Evolutionary conservation across 1,284 basidiomycete species (phyloP).

Genomic region (Schizopora paradoxa): DNA sequence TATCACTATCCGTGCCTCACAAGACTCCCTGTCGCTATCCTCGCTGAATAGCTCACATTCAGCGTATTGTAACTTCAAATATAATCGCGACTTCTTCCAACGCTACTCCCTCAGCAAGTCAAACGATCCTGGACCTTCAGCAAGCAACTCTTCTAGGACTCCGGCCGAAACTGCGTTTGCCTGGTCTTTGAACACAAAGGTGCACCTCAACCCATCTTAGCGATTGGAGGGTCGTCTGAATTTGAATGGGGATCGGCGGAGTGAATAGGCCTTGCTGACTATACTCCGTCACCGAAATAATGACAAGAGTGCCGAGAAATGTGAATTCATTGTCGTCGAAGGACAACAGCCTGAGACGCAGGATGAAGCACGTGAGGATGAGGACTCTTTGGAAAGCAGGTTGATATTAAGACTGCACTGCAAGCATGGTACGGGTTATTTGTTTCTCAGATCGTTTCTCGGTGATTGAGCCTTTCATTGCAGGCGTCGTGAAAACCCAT

Average conservation of each 20-base stretch:
- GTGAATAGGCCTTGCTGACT: conserved; percentile 55
- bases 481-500: conserved; percentile 78
- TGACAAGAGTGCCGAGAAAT: conserved; percentile 70
- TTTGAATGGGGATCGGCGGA: conserved; percentile 6
- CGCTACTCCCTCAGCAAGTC: conserved; percentile 38
- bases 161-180: too few species aligned
- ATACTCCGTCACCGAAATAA: conserved; percentile 67
- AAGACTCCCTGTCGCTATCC: conserved; percentile 56
- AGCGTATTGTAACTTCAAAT: conserved; percentile 76
- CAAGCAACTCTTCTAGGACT: too few species aligned
- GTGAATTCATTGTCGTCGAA: conserved; percentile 65
- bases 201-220: too few species aligned
- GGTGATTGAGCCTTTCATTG: not conserved
- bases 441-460: not conserved
- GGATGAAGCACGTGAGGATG: conserved; percentile 33
- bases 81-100: conserved; percentile 61
- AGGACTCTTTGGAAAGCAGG: conserved; percentile 65
- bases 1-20: conserved; percentile 57
- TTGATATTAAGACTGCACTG: conserved; percentile 68
- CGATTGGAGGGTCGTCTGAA: too few species aligned
- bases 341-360: conserved; percentile 32
- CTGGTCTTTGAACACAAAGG: conserved; percentile 18
- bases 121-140: conserved; percentile 19
- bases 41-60: conserved; percentile 73
- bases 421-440: conserved; percentile 60